phyloP scores from a whole-genome alignment of 768 basidiomycete genomes.

The Pleurotus platypus region DNA sequence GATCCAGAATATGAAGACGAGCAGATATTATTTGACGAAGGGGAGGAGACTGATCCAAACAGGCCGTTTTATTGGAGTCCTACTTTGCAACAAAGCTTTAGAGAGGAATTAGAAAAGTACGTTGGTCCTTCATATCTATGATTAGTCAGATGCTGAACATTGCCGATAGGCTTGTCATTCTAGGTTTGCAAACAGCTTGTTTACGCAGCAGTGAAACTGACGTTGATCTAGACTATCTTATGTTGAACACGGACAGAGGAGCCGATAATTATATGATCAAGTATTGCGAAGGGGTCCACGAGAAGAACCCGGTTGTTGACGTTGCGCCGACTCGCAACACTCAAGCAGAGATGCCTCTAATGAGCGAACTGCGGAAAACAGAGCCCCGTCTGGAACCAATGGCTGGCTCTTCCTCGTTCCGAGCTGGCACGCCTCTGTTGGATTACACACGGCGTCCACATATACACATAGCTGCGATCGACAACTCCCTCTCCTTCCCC shows the following conservation, averaged over 20 bases:
- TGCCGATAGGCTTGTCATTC: constrained; percentile 67
- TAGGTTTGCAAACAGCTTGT: constrained; percentile 44
- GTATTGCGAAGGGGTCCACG: constrained; percentile 79
- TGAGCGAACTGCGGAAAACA: constrained; percentile 62
- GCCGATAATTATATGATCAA: constrained; percentile 94
- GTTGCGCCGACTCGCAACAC: constrained; percentile 73
- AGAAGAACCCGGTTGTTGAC: constrained; percentile 66
- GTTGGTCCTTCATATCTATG: constrained; percentile 12
- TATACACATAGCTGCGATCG: constrained; percentile 90
- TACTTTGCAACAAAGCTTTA: constrained; percentile 73
- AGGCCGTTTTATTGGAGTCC: constrained; percentile 83
- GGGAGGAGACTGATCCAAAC: constrained; percentile 50
- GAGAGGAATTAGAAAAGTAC: constrained; percentile 87
- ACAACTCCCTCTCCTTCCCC: constrained; percentile 90
- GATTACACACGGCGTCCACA: constrained; percentile 69
- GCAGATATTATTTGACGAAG: constrained; percentile 61
- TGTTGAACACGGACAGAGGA: constrained; percentile 88
- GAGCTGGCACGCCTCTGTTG: constrained; percentile 28
- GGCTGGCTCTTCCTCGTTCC: constrained; percentile 29
- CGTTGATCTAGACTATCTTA: constrained; percentile 62
- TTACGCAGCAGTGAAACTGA: too few species aligned
- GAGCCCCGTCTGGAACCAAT: constrained; percentile 39
- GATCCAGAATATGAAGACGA: constrained; percentile 77
- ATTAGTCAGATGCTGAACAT: constrained; percentile 13
- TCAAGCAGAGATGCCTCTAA: constrained; percentile 64